Evolutionary conservation across 345 rosid genomes (phyloP), one percentile per base, ranked within the genome.

Genomic region (Nephelium lappaceum): DNA sequence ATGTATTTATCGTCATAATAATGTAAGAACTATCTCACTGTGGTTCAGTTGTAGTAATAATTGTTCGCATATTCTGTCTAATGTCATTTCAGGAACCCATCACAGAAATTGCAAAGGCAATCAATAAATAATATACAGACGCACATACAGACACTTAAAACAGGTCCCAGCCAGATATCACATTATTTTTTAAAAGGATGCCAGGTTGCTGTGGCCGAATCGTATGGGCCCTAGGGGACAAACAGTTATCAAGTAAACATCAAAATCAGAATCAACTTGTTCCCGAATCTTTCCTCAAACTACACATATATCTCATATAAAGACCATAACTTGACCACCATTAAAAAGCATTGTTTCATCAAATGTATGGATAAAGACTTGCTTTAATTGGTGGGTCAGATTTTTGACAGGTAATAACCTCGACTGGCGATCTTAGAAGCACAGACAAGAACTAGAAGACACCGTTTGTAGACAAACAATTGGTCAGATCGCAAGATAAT

Each of bases 261-360:
- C 77, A 77, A 51, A 71, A 45, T 60, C 78, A 53, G 6, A 43
- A 62, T 71, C 79, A 55, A 60, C 79, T 64, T 60, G 84, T 62
- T 74, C 62, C 31, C 66, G 83, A 61, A 68, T 77, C 69, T 70
- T 71, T 83, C 85, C 78, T 58, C 43, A 74, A 64, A 69, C 79
- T 36, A 67, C 27, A 1, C 0, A 16, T 24, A 71, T 45, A 64
- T 45, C 36, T 18, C 36, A 55, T 57, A 66, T 73, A 80, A 83
- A 87, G 77, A 76, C 81, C 80, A 69, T 14, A 62, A 31, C 72
- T 73, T 68, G 71, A 73, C 75, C 78, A 65, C 81, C 68, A 77
- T 71, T 38, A 64, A 69, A 71, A 83, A 72, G 76, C 58, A 64
- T 8, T 45, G 77, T 36, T 83, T 80, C 49, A 79, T 79, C 67